phyloP scores from a whole-genome alignment of 306 rosid genomes.

The Senna tora region DNA sequence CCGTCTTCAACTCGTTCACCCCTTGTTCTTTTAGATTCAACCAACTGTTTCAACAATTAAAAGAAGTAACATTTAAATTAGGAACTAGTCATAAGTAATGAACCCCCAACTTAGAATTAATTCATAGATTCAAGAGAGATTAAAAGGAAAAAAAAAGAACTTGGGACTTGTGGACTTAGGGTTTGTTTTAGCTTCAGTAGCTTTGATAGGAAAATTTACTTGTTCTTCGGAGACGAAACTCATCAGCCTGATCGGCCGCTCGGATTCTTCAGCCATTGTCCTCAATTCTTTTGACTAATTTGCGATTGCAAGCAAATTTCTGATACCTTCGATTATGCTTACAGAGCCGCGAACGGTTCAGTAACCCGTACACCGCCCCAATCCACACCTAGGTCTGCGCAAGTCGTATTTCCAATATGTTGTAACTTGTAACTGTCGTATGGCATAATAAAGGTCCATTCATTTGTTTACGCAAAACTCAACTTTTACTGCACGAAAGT shows the following conservation, averaged over 20 bases:
- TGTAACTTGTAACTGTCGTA: too few relatives aligned
- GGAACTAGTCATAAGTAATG: not conserved
- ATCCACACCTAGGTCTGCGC: not conserved
- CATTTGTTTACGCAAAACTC: too few relatives aligned
- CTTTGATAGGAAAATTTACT: conserved; percentile 44
- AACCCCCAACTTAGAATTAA: conserved; percentile 24
- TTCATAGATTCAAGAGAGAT: not conserved
- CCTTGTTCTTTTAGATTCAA: conserved; percentile 71
- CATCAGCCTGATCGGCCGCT: conserved; percentile 69
- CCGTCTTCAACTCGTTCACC: conserved; percentile 93
- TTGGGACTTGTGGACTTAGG: not conserved
- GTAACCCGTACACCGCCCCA: not conserved
- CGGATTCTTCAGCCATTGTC: conserved; percentile 69
- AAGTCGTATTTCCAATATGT: not conserved
- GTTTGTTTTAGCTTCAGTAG: conserved; percentile 7
- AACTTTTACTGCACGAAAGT: too few relatives aligned
- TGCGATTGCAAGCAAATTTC: not conserved
- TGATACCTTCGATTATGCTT: not conserved
- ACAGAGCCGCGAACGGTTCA: not conserved
- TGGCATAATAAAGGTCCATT: too few relatives aligned
- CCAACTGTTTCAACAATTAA: conserved; percentile 53
- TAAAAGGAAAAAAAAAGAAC: not conserved
- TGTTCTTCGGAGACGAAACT: conserved; percentile 89
- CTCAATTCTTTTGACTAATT: conserved; percentile 1
- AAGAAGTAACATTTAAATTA: not conserved